Conservation (phyloP, 2,329 filamentous ascomycete genomes). For the Chrysosphaeria jannelii region DNA sequence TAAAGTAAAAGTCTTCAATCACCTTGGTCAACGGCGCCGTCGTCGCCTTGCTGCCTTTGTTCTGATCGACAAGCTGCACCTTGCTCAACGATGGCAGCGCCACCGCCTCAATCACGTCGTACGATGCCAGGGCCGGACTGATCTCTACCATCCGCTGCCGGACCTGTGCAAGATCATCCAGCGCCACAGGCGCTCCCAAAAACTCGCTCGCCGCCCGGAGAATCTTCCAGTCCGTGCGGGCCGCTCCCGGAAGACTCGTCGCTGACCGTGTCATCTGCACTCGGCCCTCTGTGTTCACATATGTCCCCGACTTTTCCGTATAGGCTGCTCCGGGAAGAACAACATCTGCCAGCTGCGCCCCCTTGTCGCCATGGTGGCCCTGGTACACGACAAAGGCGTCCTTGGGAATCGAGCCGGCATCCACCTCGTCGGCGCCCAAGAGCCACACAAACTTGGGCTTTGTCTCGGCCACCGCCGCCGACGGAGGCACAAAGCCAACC, state of each 20-base stretch:
- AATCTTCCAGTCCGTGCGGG: conserved; percentile 97
- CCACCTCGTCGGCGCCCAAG: conserved; percentile 77
- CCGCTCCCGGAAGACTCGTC: conserved; percentile 62
- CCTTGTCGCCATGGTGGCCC: conserved; percentile 85
- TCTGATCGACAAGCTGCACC: conserved; percentile 85
- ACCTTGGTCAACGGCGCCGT: conserved; percentile 52
- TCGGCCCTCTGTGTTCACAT: conserved; percentile 91
- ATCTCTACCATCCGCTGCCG: conserved; percentile 89
- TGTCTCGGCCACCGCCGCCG: conserved; percentile 48
- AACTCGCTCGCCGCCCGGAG: conserved; percentile 81
- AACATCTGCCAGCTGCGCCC: conserved; percentile 76
- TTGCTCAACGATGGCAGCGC: conserved; percentile 51
- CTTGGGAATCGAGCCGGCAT: conserved; percentile 64
- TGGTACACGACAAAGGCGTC: conserved; percentile 94
- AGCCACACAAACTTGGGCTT: conserved; percentile 92
- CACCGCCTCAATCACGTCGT: conserved; percentile 70
- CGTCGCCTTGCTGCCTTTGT: conserved; percentile 55
- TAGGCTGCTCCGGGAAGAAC: conserved; percentile 85
- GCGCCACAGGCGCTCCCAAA: conserved; percentile 59
- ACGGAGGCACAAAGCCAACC: conserved; percentile 77
- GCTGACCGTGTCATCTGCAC: conserved; percentile 83
- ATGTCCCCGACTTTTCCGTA: conserved; percentile 88
- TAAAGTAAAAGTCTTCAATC: conserved; percentile 95
- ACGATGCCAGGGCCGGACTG: conserved; percentile 62
- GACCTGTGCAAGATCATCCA: conserved; percentile 71